Evolutionary conservation across 2,329 filamentous ascomycete genomes (phyloP).

Genomic region (Colletotrichum sp.): DNA sequence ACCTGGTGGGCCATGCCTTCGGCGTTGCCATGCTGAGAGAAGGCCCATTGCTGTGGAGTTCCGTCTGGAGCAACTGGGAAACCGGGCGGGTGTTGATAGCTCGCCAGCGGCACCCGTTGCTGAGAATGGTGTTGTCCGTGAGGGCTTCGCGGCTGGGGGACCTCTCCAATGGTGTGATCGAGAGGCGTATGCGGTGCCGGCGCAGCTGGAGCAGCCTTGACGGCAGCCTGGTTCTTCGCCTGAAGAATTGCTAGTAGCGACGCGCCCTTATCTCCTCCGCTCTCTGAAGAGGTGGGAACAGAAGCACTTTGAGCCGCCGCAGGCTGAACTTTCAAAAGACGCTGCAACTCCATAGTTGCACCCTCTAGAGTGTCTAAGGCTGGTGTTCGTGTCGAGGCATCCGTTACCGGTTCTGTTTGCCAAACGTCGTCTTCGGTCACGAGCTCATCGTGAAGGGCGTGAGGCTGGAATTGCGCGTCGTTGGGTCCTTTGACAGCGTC

Average conservation of each 20-base stretch:
- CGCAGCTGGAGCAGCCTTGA: constrained; percentile 20
- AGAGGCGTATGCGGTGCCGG: constrained; percentile 55
- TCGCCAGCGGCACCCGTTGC: constrained; percentile 4
- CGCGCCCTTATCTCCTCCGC: constrained; percentile 50
- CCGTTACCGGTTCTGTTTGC: constrained; percentile 39
- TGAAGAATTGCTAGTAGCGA: constrained; percentile 61
- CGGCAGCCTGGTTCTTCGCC: constrained; percentile 27
- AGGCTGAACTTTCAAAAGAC: constrained; percentile 61
- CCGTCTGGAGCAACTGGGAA: constrained; percentile 28
- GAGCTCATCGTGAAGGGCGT: constrained; percentile 58
- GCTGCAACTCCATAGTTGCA: constrained; percentile 57
- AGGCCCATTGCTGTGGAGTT: constrained; percentile 13
- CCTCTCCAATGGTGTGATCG: constrained; percentile 56
- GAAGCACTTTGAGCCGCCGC: constrained; percentile 55
- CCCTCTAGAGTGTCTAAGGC: constrained; percentile 53
- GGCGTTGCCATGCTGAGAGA: neutral
- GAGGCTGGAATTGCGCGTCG: constrained; percentile 44
- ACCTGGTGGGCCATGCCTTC: neutral
- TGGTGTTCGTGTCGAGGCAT: constrained; percentile 35
- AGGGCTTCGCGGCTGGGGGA: constrained; percentile 60
- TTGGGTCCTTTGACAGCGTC: constrained; percentile 57
- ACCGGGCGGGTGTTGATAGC: constrained; percentile 32
- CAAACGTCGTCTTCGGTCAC: constrained; percentile 68
- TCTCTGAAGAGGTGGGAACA: constrained; percentile 26
- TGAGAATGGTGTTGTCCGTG: constrained; percentile 50